A percentile compares a stretch with the other conserved stretches of the same genome.
These are phyloP conservation scores for Epichloe baconii DNA, from an alignment of 2,329 filamentous ascomycete species.

Conservation along the genomic window DNA sequence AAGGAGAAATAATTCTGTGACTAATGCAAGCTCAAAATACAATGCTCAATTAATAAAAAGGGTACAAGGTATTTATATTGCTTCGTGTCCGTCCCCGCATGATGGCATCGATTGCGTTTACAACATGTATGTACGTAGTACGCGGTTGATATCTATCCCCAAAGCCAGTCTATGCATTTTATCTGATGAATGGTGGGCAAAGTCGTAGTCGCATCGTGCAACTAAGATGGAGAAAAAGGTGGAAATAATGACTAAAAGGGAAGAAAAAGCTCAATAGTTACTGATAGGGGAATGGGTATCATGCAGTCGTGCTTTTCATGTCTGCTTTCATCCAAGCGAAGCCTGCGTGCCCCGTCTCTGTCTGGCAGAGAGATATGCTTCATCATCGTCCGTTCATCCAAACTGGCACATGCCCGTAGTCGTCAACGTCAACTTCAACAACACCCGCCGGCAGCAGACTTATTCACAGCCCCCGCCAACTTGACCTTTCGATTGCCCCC, in stretches of 20 bases:
- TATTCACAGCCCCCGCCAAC: conserved; percentile 26
- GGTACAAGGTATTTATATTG: no score
- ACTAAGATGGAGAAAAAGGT: background rate
- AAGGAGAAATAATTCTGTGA: conserved; percentile 12
- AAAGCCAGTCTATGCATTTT: background rate
- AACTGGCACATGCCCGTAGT: background rate
- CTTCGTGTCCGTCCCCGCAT: background rate
- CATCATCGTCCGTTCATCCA: background rate
- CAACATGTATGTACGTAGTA: conserved; percentile 10
- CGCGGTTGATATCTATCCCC: conserved; percentile 11
- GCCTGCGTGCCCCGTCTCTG: background rate
- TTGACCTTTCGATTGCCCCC: conserved; percentile 33
- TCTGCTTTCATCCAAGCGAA: conserved; percentile 1
- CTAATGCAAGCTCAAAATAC: conserved; percentile 16
- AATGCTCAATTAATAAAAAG: background rate
- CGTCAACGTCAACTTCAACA: conserved; percentile 25
- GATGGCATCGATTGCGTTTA: background rate
- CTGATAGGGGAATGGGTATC: conserved; percentile 3
- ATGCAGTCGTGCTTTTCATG: conserved; percentile 2
- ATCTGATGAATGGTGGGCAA: background rate
- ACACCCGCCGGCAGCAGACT: conserved; percentile 30
- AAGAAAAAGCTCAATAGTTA: background rate
- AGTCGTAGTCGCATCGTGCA: background rate
- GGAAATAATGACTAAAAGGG: background rate
- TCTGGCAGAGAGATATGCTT: background rate